These are phyloP conservation scores for Nicotiana noctiflora DNA, from an alignment of 257 asterid genomes.

Conservation along the genomic window DNA sequence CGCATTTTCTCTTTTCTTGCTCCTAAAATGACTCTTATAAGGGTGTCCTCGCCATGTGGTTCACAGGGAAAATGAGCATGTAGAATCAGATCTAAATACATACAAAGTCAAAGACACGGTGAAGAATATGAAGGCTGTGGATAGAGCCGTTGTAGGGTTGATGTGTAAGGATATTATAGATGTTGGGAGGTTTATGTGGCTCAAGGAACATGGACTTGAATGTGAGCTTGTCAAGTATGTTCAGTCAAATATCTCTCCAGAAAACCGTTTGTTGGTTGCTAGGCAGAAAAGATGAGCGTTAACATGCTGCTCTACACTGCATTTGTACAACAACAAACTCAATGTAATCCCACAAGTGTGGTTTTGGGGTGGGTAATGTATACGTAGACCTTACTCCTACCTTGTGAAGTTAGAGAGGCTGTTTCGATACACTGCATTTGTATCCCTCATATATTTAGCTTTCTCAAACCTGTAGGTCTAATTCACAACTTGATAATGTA, in stretches of 20 bases:
- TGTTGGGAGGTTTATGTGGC: conserved; percentile 68
- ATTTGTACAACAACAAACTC: neutral
- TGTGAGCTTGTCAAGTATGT: conserved; percentile 72
- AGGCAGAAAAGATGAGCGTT: conserved; percentile 13
- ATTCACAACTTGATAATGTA: neutral
- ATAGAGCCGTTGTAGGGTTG: conserved; percentile 68
- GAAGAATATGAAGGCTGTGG: conserved; percentile 50
- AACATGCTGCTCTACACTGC: neutral
- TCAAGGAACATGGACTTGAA: conserved; percentile 43
- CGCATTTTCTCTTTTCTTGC: neutral
- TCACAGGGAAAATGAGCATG: neutral
- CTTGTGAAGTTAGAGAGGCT: too few species aligned
- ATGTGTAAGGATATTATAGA: conserved; percentile 96
- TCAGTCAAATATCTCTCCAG: conserved; percentile 66
- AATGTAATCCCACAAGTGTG: too few species aligned
- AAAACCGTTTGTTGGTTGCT: conserved; percentile 73
- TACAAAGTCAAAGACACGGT: conserved; percentile 51
- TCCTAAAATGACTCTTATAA: neutral
- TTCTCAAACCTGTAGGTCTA: neutral
- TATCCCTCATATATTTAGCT: neutral
- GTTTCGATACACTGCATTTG: neutral
- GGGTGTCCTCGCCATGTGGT: neutral
- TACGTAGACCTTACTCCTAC: too few species aligned
- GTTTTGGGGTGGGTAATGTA: too few species aligned
- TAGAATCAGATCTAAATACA: conserved; percentile 15